Conservation (phyloP, 2,329 filamentous ascomycete species). For the Alternaria sp. region DNA sequence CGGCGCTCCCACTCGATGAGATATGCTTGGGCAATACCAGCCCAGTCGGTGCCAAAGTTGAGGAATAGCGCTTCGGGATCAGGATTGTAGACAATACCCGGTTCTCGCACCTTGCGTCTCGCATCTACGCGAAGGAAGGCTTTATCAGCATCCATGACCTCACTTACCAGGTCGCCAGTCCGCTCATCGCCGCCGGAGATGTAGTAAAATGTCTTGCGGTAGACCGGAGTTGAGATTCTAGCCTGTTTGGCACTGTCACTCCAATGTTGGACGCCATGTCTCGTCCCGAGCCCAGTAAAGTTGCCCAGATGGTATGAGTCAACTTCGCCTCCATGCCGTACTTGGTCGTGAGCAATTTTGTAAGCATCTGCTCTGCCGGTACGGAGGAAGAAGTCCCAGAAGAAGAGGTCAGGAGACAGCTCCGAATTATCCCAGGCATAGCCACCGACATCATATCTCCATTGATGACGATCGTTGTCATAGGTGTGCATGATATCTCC, state of each 20-base stretch:
- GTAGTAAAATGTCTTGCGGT: slow-evolving; percentile 64
- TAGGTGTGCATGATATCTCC: slow-evolving; percentile 70
- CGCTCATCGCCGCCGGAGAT: slow-evolving; percentile 63
- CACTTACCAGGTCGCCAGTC: slow-evolving; percentile 60
- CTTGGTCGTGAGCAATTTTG: slow-evolving; percentile 64
- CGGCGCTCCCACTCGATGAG: slow-evolving; percentile 66
- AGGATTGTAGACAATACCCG: slow-evolving; percentile 56
- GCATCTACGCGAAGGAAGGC: slow-evolving; percentile 63
- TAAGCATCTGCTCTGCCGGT: slow-evolving; percentile 65
- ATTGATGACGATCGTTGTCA: slow-evolving; percentile 63
- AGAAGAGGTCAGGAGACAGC: slow-evolving; percentile 66
- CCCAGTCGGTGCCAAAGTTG: slow-evolving; percentile 66
- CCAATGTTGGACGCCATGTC: slow-evolving; percentile 67
- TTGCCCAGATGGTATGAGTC: slow-evolving; percentile 67
- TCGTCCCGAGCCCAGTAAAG: slow-evolving; percentile 66
- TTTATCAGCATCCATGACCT: slow-evolving; percentile 60
- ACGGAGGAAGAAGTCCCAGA: slow-evolving; percentile 68
- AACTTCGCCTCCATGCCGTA: slow-evolving; percentile 66
- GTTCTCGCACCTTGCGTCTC: slow-evolving; percentile 63
- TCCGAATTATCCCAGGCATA: slow-evolving; percentile 72
- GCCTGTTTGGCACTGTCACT: slow-evolving; percentile 67
- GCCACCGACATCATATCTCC: slow-evolving; percentile 69
- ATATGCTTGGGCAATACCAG: slow-evolving; percentile 63
- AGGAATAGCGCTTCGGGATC: slow-evolving; percentile 54
- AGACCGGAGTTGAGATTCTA: slow-evolving; percentile 64